Evolutionary conservation across 2,329 filamentous ascomycete genomes (phyloP), one percentile per base, ranked within the genome.

Genomic region (Paramyrothecium roridum): DNA sequence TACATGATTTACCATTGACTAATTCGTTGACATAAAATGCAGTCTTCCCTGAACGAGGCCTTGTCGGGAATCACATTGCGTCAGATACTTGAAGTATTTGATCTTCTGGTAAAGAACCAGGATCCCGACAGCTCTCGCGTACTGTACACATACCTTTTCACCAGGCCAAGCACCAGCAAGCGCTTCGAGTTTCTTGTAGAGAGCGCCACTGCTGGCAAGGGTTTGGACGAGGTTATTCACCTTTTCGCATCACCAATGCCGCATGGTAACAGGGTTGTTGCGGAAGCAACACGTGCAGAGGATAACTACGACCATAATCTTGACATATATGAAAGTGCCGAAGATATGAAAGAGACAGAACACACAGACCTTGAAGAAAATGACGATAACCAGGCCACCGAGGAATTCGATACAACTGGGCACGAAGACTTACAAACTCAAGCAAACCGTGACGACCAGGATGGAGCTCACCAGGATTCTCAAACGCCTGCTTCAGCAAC

Each of bases 81-180:
- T 40, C 71, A 77, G 53, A 66, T 78, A n/a, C 60, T 76, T 22
- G 73, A 76, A 53, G 67, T 78, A 3, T 75, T 76, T 54, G 73
- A 76, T 21, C 63, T 76, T 40, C 63, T 78, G 1, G 68, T 75
- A 16, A 76, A 75, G 53, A 78, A 78, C 48, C 73, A 77, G 57
- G 72, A 77, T 49, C 70, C 73, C 12, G 68, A 76, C 23, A 64
- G 64, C 26, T 65, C 67, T 12, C 70, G 73, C 17, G 67, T 67
- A 1, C 59, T 78, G n/a, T 77, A 76, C 50, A 75, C 73, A 3
- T 76, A 74, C 56, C 63, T 78, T 10, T 71, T 76, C 55, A 73
- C 72, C 16, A 73, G 72, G 48, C 68, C 74, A 7, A 76, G 70
- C 50, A 65, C 70, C 47, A 69, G 65, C 52, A 75, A 68, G 56